Evolutionary conservation across 345 rosid genomes (phyloP), one percentile per base, ranked within the genome.

Genomic region (Mallotus nudiflorus): DNA sequence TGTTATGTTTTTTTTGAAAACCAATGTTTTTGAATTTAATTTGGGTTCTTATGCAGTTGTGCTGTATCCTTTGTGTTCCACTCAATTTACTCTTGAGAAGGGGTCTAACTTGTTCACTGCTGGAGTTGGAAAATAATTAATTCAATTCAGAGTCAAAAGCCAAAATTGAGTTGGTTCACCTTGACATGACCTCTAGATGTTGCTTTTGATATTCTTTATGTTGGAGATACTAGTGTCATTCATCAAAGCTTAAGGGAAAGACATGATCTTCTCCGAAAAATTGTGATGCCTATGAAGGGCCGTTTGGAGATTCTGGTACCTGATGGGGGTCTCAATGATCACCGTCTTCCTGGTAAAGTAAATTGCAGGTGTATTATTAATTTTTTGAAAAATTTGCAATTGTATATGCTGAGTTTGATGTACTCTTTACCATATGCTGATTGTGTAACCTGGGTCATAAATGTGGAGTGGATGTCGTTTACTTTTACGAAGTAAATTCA

Each of bases 181-280:
- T 90, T 88, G 73, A 90, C 88, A 25, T 72, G 59, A 71, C 75
- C 63, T 50, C 29, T 81, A 94, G 98, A 88, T 89, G 89, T 94
- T 83, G 93, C 90, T 72, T 94, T 94, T 82, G 98, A 94, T 81
- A 77, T 94, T 73, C 97, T 94, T 73, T 94, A 94, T 75, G 87
- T 87, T 55, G 91, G 98, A 53, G 98, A 94, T 77, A 91, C 97
- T 56, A 94, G 98, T 55, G 91, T 94, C 66, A 88, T 94, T 80
- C 98, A 94, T 82, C 97, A 85, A 82, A 88, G 87, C 74, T 86
- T 94, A 82, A 90, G 85, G 85, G 98, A 94, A 78, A 85, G 98
- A 28, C 95, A 91, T 66, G 93, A 87, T 56, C 88, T 91, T 72
- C 90, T 94, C 61, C 75, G 44, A 68, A 85, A 85, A 79, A 84